Conservation (phyloP, 768 basidiomycete species). For the Nidula microcarpa region DNA sequence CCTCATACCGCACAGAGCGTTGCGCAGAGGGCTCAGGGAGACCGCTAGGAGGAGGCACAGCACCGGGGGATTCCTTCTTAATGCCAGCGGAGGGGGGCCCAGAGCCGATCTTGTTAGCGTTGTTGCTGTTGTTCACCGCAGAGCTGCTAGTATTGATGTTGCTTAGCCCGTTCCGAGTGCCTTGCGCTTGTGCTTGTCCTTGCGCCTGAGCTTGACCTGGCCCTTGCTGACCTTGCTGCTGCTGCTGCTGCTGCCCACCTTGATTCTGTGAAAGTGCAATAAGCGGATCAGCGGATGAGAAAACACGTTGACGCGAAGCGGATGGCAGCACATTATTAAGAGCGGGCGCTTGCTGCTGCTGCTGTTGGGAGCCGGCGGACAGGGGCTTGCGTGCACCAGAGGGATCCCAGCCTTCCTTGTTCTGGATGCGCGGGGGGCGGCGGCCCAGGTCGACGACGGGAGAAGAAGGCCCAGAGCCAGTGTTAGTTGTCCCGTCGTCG, state of each 20-base stretch:
- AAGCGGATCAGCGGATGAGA: not conserved
- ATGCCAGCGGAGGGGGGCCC: not conserved
- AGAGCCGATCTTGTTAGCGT: not conserved
- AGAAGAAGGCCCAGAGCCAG: not conserved
- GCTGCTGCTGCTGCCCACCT: not conserved
- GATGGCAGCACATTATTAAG: constrained; percentile 1
- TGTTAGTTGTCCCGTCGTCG: not conserved
- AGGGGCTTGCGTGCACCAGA: not conserved
- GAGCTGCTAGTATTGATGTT: not conserved
- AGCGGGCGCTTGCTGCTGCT: not conserved
- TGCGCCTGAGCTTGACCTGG: too few relatives aligned
- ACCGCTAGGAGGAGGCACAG: not conserved
- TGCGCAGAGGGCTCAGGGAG: not conserved
- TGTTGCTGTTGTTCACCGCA: not conserved
- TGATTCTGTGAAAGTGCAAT: not conserved
- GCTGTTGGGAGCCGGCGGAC: not conserved
- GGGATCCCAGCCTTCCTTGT: constrained; percentile 6
- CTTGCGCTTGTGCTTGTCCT: too few relatives aligned
- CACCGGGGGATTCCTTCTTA: not conserved
- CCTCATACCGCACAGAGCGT: not conserved
- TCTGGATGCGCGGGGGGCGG: constrained; percentile 7
- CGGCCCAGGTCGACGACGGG: constrained; percentile 4
- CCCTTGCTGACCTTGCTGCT: too few relatives aligned
- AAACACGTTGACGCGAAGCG: not conserved
- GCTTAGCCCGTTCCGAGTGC: not conserved